phyloP scores from a whole-genome alignment of 2,329 filamentous ascomycete species.

The Ophiocordyceps unilateralis region DNA sequence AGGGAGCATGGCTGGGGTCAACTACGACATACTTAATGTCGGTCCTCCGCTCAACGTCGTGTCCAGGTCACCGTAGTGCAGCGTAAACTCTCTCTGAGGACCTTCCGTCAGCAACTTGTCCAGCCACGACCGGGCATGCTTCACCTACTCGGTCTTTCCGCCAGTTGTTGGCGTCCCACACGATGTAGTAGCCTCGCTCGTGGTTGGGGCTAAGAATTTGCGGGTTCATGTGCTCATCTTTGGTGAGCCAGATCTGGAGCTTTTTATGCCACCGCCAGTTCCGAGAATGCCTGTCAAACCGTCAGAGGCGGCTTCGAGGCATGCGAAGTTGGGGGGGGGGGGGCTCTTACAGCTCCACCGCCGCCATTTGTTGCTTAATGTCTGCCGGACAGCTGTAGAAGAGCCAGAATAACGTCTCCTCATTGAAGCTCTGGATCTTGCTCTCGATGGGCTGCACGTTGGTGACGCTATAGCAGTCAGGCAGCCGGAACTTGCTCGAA shows the following conservation, averaged over 20 bases:
- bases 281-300: slow-evolving; percentile 32
- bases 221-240: slow-evolving; percentile 48
- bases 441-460: slow-evolving; percentile 48
- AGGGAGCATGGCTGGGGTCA: neutral
- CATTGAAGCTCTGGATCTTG: slow-evolving; percentile 50
- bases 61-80: slow-evolving; percentile 46
- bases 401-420: slow-evolving; percentile 53
- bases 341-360: slow-evolving; percentile 38
- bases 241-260: slow-evolving; percentile 47
- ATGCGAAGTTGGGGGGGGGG: no score
- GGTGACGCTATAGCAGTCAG: slow-evolving; percentile 49
- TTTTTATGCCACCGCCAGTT: slow-evolving; percentile 57
- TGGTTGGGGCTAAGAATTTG: slow-evolving; percentile 39
- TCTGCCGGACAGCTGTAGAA: slow-evolving; percentile 51
- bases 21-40: slow-evolving; percentile 8
- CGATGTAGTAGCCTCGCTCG: slow-evolving; percentile 49
- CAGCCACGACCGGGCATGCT: slow-evolving; percentile 7
- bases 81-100: slow-evolving; percentile 37
- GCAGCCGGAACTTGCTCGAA: slow-evolving; percentile 35
- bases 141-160: slow-evolving; percentile 41
- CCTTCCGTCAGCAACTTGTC: slow-evolving; percentile 2
- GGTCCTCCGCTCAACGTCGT: slow-evolving; percentile 21
- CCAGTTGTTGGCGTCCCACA: slow-evolving; percentile 47
- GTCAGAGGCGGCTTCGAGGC: neutral
- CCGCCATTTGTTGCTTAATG: slow-evolving; percentile 44